phyloP scores from a whole-genome alignment of 805 yeast genomes.

The Candida pseudoglaebosa region DNA sequence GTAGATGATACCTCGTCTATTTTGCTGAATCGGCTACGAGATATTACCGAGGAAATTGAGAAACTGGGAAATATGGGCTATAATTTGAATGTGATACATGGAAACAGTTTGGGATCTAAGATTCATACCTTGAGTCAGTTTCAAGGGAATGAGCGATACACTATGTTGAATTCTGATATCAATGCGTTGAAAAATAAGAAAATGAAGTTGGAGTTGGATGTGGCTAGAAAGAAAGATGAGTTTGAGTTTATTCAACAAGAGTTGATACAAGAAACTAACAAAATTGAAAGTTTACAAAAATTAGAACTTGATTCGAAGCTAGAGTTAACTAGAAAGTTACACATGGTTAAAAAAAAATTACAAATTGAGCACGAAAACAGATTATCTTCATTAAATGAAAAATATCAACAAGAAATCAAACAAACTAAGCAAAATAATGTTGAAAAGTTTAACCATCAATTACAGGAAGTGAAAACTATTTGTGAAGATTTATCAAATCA shows the following conservation, averaged over 20 bases:
- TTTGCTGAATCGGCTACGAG: neutral
- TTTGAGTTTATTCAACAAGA: neutral
- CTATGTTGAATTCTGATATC: constrained; percentile 14
- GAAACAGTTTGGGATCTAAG: neutral
- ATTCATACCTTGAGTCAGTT: neutral
- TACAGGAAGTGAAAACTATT: constrained; percentile 14
- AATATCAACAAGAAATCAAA: constrained; percentile 32
- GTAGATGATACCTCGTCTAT: neutral
- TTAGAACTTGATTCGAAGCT: constrained; percentile 20
- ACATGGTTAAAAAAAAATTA: constrained; percentile 19
- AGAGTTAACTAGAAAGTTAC: constrained; percentile 22
- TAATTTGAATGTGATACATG: neutral
- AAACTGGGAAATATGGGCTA: neutral
- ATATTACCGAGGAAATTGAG: neutral
- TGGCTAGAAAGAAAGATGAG: neutral
- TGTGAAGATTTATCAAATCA: constrained; percentile 13
- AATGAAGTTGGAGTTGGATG: constrained; percentile 34
- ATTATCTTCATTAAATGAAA: constrained; percentile 24
- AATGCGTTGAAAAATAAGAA: constrained; percentile 33
- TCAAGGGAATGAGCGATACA: constrained; percentile 6
- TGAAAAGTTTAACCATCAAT: constrained; percentile 24
- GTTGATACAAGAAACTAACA: neutral
- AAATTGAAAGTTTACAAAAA: constrained; percentile 25
- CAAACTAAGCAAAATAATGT: constrained; percentile 30
- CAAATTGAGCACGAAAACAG: constrained; percentile 17